phyloP scores from a whole-genome alignment of 768 basidiomycete species.

The Gloeopeniophorella convolvens region DNA sequence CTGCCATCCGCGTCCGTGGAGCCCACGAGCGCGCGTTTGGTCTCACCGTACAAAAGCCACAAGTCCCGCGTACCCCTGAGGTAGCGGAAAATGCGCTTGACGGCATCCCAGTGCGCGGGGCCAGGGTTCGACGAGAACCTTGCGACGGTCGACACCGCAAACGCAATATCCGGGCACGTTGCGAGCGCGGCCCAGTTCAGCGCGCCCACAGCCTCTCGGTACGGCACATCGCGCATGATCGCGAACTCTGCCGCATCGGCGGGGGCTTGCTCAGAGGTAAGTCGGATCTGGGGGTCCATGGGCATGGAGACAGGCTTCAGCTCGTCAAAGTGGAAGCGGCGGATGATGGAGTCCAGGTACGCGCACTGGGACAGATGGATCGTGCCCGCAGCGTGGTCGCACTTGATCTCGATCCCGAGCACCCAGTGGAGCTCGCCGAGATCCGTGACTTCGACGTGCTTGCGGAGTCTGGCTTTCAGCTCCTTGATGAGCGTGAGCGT shows the following conservation, averaged over 20 bases:
- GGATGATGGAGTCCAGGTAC: constrained; percentile 22
- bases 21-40: constrained; percentile 12
- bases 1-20: constrained; percentile 24
- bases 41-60: constrained; percentile 21
- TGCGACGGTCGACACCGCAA: constrained; percentile 4
- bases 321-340: constrained; percentile 27
- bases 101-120: constrained; percentile 31
- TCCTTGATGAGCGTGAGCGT: constrained; percentile 2
- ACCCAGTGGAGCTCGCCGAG: constrained; percentile 25
- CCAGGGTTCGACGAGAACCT: constrained; percentile 27
- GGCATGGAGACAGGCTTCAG: too few relatives aligned
- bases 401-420: too few relatives aligned
- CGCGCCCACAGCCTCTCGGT: constrained; percentile 22
- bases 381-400: constrained; percentile 22
- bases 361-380: constrained; percentile 27
- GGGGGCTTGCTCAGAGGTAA: constrained; percentile 10
- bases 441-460: constrained; percentile 27
- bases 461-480: constrained; percentile 23
- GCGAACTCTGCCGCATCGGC: constrained; percentile 1
- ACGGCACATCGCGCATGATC: constrained; percentile 12
- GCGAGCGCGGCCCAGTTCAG: constrained; percentile 23
- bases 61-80: constrained; percentile 30
- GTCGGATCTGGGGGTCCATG: constrained; percentile 25
- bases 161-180: constrained; percentile 13
- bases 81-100: constrained; percentile 32